Conservation (phyloP, 1,284 basidiomycete genomes). For the Cryptococcus sp. region DNA sequence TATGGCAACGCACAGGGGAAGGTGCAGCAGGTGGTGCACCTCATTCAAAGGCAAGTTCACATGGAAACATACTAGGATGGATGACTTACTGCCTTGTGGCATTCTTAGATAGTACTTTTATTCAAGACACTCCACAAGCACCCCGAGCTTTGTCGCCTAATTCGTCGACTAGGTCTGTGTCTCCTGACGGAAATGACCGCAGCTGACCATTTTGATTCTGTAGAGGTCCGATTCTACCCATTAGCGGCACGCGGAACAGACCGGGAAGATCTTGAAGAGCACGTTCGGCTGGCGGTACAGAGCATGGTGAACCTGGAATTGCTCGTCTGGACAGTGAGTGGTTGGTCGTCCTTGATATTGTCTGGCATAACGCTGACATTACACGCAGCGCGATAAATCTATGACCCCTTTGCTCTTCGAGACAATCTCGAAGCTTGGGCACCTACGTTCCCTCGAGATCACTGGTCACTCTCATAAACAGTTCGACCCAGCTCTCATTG, state of each 20-base stretch:
- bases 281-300: constrained; percentile 27
- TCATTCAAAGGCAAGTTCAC: constrained; percentile 21
- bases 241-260: constrained; percentile 34
- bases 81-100: constrained; percentile 10
- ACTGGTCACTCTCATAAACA: constrained; percentile 42
- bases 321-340: constrained; percentile 46
- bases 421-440: constrained; percentile 23
- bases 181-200: background rate
- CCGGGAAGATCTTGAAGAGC: constrained; percentile 33
- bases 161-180: constrained; percentile 36
- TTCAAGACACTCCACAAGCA: constrained; percentile 34
- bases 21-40: constrained; percentile 31
- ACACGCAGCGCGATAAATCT: constrained; percentile 40
- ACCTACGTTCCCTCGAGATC: constrained; percentile 38
- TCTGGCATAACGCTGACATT: background rate
- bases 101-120: constrained; percentile 33
- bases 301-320: constrained; percentile 38
- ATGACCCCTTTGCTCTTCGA: constrained; percentile 35
- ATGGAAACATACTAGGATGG: no score
- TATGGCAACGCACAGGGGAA: constrained; percentile 43
- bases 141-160: constrained; percentile 33
- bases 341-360: background rate
- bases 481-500: constrained; percentile 37
- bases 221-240: constrained; percentile 48
- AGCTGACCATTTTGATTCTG: background rate